Evolutionary conservation across 768 basidiomycete genomes (phyloP).

Genomic region (Russula sp.): DNA sequence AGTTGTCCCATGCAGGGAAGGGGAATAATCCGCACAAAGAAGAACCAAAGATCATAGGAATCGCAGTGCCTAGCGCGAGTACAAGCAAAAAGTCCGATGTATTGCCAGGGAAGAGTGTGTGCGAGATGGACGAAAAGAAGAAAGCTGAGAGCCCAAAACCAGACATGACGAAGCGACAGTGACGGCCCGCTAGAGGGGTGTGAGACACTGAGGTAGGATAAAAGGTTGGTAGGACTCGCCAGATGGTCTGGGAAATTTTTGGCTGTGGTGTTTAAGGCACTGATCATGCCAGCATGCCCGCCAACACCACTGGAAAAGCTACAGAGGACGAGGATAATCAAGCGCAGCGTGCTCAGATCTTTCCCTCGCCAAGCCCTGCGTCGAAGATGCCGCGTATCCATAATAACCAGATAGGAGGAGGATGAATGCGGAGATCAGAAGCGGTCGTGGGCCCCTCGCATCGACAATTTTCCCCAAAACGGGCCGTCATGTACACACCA

Average conservation of each 20-base stretch:
- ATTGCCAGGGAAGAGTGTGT: conserved; percentile 69
- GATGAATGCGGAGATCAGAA: conserved; percentile 56
- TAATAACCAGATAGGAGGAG: conserved; percentile 68
- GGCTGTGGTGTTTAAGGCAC: conserved; percentile 78
- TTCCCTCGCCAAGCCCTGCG: conserved; percentile 39
- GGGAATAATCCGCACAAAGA: conserved; percentile 70
- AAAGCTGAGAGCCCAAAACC: conserved; percentile 73
- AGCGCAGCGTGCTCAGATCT: conserved; percentile 41
- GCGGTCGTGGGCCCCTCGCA: conserved; percentile 62
- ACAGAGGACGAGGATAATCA: conserved; percentile 57
- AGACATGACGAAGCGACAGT: conserved; percentile 40
- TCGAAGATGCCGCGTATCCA: conserved; percentile 71
- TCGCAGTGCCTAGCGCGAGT: conserved; percentile 71
- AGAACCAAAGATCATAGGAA: conserved; percentile 77
- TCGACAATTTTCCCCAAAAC: conserved; percentile 81
- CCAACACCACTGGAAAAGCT: conserved; percentile 75
- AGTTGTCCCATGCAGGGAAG: conserved; percentile 40
- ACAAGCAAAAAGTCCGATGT: conserved; percentile 74
- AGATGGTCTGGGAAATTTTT: conserved; percentile 73
- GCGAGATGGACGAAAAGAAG: conserved; percentile 76
- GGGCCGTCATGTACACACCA: conserved; percentile 79
- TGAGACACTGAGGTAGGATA: neutral
- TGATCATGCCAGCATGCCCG: conserved; percentile 64
- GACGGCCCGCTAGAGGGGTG: conserved; percentile 56
- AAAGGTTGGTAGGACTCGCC: conserved; percentile 42